These are phyloP conservation scores for Simplicillium sp. DNA, from an alignment of 2,329 filamentous ascomycete species.

Conservation along the genomic window DNA sequence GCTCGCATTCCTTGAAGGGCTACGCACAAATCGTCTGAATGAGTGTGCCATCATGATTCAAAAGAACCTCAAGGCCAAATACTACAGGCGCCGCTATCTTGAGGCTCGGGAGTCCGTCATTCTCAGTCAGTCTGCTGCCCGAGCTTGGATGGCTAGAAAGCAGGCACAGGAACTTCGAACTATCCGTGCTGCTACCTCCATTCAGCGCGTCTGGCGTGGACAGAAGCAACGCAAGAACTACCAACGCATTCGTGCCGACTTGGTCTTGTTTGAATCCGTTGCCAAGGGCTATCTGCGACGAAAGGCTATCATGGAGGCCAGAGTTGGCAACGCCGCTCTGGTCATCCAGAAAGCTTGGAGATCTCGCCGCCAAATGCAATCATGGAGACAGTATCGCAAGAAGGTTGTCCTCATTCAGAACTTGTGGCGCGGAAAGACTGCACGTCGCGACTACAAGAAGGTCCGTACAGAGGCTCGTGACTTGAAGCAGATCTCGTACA, in stretches of 20 bases:
- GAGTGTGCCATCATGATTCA: conserved; percentile 96
- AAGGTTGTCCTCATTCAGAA: conserved; percentile 88
- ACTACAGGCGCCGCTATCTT: conserved; percentile 85
- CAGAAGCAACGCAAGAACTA: conserved; percentile 81
- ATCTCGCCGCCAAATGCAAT: conserved; percentile 63
- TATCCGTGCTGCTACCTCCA: conserved; percentile 81
- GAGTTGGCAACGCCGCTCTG: conserved; percentile 81
- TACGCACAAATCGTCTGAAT: conserved; percentile 82
- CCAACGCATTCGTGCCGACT: conserved; percentile 66
- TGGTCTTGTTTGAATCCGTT: conserved; percentile 80
- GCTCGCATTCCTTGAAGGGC: conserved; percentile 93
- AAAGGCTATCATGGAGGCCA: conserved; percentile 87
- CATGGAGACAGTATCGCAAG: conserved; percentile 81
- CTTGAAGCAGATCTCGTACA: conserved; percentile 98
- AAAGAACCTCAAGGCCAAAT: conserved; percentile 93
- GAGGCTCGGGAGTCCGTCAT: conserved; percentile 77
- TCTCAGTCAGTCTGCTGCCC: conserved; percentile 64
- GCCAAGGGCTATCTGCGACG: conserved; percentile 88
- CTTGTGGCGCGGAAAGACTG: conserved; percentile 78
- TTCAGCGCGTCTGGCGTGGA: conserved; percentile 91
- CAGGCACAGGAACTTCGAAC: conserved; percentile 72
- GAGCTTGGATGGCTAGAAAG: conserved; percentile 70
- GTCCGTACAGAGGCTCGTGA: conserved; percentile 93
- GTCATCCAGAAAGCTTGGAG: conserved; percentile 90
- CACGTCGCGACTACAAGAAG: conserved; percentile 78